A percentile compares a stretch with the other conserved stretches of the same genome.
Conservation (phyloP, 1,139 yeast species). For the Taiozyma sp. region DNA sequence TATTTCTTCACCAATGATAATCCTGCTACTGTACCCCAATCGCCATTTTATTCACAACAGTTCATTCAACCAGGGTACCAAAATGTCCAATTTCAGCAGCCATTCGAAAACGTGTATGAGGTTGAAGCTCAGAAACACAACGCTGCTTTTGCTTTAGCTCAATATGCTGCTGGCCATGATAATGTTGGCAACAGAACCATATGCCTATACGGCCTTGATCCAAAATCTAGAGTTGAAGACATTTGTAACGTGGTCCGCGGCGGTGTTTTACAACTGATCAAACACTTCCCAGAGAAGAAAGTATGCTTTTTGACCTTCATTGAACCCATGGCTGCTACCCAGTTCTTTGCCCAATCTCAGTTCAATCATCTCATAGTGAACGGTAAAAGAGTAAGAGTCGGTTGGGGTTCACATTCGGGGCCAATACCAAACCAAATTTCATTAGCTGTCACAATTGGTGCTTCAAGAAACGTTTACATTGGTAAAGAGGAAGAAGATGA, state of each 20-base stretch:
- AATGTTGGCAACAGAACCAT: slow-evolving; percentile 78
- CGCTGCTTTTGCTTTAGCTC: slow-evolving; percentile 70
- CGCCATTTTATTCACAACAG: not conserved
- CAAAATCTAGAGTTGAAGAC: slow-evolving; percentile 75
- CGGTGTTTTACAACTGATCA: slow-evolving; percentile 67
- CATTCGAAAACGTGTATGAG: slow-evolving; percentile 16
- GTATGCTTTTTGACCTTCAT: slow-evolving; percentile 78
- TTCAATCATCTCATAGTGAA: slow-evolving; percentile 74
- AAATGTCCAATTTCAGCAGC: slow-evolving; percentile 13
- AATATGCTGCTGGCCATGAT: slow-evolving; percentile 67
- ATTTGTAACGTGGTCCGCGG: slow-evolving; percentile 83
- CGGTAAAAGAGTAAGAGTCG: slow-evolving; percentile 69
- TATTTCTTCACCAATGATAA: not conserved
- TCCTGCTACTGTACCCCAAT: not conserved
- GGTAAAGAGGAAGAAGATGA: slow-evolving; percentile 47
- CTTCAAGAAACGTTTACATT: slow-evolving; percentile 75
- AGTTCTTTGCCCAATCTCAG: slow-evolving; percentile 75
- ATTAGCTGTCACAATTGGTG: slow-evolving; percentile 78
- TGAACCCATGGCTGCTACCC: slow-evolving; percentile 80
- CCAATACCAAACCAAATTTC: slow-evolving; percentile 70
- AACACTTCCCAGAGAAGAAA: slow-evolving; percentile 74
- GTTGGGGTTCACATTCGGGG: slow-evolving; percentile 86
- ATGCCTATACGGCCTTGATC: slow-evolving; percentile 71
- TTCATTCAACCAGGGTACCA: slow-evolving; percentile 1
- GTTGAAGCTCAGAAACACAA: slow-evolving; percentile 56